Evolutionary conservation across 371 early-diverging fungal species (phyloP), one percentile per base, ranked within the genome.

Genomic region (Funneliformis caledonium): DNA sequence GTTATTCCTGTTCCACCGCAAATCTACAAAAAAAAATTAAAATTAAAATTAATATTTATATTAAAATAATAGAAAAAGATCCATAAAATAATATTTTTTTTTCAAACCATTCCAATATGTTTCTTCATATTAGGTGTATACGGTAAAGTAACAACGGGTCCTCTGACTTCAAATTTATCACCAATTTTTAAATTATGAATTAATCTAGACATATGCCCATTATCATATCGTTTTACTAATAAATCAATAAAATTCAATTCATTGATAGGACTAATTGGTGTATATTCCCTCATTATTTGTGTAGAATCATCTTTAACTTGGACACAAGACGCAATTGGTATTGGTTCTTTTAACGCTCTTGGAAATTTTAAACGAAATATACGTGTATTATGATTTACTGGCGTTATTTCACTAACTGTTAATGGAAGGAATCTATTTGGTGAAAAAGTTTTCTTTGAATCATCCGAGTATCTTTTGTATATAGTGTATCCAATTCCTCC

Each of bases 1-100:
- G 98, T 96, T 82, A 97, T 94, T 76, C 97, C 97, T 48, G 98
- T 93, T 56, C 99, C 99, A 78, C 98, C 97, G 42, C 91, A 91
- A 77, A 94, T 89, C 72, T 76, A 82, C n/a, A 74, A 16, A 9
- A 48, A 14, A 67, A 26, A 45, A 75, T 33, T 11, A 64, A 31
- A 42, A 43, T 68, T 48, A 56, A 47, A 14, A 26, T n/a, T 9
- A 61, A 26, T 22, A 67, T 50, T 26, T 26, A 61, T 22, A 37
- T 22, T 22, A 70, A 37, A 9, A 31, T 47, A 56, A 64, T 16
- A 48, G 9, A 37, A 19, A 67, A 42, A 45, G 3, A 26, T 10
- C 22, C 0, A 31, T 50, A 14, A 65, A 48, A 67, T 19, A 48
- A 2, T 37, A 37, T 37, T 37, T 37, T 37, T 7, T 31, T 62